Base-by-base conservation (phyloP, 164 flowering plant genomes). In the Brasenia schreberi region DNA sequence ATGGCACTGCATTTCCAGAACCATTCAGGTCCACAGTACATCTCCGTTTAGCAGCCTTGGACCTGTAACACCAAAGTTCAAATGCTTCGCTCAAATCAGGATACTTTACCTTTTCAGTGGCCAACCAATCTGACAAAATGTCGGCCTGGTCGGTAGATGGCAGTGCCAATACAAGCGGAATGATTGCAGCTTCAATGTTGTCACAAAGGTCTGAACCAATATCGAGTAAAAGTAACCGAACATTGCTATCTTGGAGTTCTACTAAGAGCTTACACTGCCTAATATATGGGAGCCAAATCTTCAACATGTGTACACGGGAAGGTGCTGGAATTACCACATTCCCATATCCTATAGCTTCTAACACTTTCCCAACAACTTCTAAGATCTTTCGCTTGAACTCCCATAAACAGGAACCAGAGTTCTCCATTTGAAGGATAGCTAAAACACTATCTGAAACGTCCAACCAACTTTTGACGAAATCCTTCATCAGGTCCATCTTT, bases 61-160 rank as follows among this genome's bases (percentile, higher is more conserved):
- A 83, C 71, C 98, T 87, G 71, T 81, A 88, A 76, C 97, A 90
- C 97, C 98, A 93, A 4, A 93, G 77, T 72, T 93, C 97, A 73
- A 93, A 92, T 10, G 98, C 98, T 68, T 92, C 97, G 19, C 84
- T 92, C 74, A 90, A 69, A 68, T 92, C 98, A 2, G 97, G 98
- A 77, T 75, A 91, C 59, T 61, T 82, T 16, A 79, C 73, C 68
- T 85, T 83, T 60, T 78, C 81, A 0, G 73, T 49, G 6, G 5
- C n/a, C 84, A 93, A 83, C 98, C 97, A 90, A n/a, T 90, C 92
- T 7, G 82, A 77, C 49, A 88, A 75, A 63, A 93, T 77, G 16
- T 88, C 94, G 7, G 97, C 96, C 75, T 93, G 96, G 73, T 93
- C 94, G 63, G 80, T 82, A 10, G 98, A 87, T 9, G 97, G 97